Percentiles rank a stretch among this genome's conserved stretches.
phyloP scores from a whole-genome alignment of 768 basidiomycete genomes.

The Clitopilus passeckerianus region DNA sequence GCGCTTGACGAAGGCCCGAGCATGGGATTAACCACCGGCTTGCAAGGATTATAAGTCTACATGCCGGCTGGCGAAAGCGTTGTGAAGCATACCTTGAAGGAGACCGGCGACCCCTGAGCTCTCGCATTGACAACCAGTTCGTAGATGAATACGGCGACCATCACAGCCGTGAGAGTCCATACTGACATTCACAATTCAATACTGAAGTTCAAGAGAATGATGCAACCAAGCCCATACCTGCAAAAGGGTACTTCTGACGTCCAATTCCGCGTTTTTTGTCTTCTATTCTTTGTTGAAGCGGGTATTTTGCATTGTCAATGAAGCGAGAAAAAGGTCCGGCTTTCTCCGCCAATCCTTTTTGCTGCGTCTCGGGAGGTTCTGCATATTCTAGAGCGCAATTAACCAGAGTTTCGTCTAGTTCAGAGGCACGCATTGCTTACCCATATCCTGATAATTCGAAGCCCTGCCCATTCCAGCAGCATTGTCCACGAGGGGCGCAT shows the following conservation, averaged over 20 bases:
- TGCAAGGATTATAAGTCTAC: neutral
- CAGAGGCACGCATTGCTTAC: slow-evolving; percentile 23
- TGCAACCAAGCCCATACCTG: slow-evolving; percentile 41
- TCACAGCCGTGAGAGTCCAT: slow-evolving; percentile 57
- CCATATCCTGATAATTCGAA: slow-evolving; percentile 47
- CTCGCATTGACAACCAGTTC: slow-evolving; percentile 75
- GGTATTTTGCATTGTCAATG: slow-evolving; percentile 47
- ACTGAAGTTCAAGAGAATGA: neutral
- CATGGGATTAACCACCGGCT: slow-evolving; percentile 87
- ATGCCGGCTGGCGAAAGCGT: neutral
- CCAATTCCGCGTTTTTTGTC: slow-evolving; percentile 84
- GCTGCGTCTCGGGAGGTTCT: slow-evolving; percentile 37
- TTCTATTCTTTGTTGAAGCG: slow-evolving; percentile 78
- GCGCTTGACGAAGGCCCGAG: slow-evolving; percentile 84
- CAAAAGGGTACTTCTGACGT: slow-evolving; percentile 73
- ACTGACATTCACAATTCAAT: slow-evolving; percentile 31
- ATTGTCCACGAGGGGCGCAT: slow-evolving; percentile 41
- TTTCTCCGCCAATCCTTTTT: slow-evolving; percentile 30
- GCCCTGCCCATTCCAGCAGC: slow-evolving; percentile 35
- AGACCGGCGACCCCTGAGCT: slow-evolving; percentile 79
- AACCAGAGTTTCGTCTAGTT: neutral
- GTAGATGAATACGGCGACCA: slow-evolving; percentile 77
- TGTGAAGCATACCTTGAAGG: slow-evolving; percentile 59
- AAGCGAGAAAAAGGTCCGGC: slow-evolving; percentile 33
- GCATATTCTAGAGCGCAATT: slow-evolving; percentile 48